Base-by-base conservation (phyloP, 192 early-diverging fungal genomes). In the Dispira parvispora region DNA sequence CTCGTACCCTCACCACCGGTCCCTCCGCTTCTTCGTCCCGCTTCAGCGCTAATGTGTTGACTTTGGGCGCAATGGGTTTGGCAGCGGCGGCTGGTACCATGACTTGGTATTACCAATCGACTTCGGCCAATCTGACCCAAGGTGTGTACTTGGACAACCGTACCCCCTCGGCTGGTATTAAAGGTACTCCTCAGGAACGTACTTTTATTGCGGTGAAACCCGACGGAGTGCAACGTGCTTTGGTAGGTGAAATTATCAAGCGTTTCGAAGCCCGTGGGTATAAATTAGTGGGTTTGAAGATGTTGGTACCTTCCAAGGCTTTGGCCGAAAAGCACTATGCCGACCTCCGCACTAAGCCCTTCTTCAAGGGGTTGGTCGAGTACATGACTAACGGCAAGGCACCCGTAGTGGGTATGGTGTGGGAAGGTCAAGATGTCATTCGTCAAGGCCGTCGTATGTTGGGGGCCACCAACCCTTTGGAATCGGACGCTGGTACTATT, bases 361-460 rank as follows among this genome's bases (percentile, higher is more conserved):
- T 95, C 81, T 95, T 91, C 76, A 74, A 67, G 21, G 88, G 90
- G 32, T 80, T 95, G 38, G 88, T 94, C 50, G 80, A 88, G 65
- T 94, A 94, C 80, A 94, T 94, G 85, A 89, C 89, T 53, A 84
- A 82, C 67, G 92, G 92, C 62, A 75, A 75, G 65, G 87, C 88
- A 9, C 91, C 91, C 16, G 90, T 92, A 64, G 75, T 89, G 67
- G 83, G 77, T 65, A 83, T 82, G 77, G 67, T 92, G 62, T 92
- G 90, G 90, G 80, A 86, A 71, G 90, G 88, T 23, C 81, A 78
- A 50, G 84, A 88, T 68, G 92, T 92, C 12, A 88, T 94, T 75
- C 80, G 82, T 69, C 84, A 88, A 75, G 89, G 90, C 63, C 85
- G 92, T 63, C 71, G 79, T 45, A 83, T 94, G 78, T 82, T 94